Evolutionary conservation across 495 filamentous ascomycete species (phyloP).

Genomic region (Penicillium paxilli): DNA sequence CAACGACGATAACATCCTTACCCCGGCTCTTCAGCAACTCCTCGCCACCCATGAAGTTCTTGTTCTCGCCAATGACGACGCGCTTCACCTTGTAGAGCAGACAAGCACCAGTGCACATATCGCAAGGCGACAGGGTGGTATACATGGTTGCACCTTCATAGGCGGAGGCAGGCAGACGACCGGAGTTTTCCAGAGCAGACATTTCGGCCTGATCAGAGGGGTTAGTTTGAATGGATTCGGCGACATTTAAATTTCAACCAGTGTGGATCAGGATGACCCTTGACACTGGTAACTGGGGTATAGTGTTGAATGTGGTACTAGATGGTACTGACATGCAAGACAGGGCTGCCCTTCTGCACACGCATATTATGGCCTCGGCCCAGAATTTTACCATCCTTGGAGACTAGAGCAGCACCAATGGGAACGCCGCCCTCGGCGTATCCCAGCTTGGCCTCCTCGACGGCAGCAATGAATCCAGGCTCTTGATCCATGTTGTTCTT

Average conservation of each 20-base stretch:
- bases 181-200: constrained; percentile 74
- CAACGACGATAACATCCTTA: constrained; percentile 72
- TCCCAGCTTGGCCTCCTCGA: constrained; percentile 73
- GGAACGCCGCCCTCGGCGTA: constrained; percentile 77
- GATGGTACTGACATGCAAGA: constrained; percentile 64
- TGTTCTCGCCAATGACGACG: constrained; percentile 84
- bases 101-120: constrained; percentile 87
- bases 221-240: not conserved
- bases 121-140: constrained; percentile 83
- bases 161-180: constrained; percentile 67
- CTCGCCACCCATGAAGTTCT: constrained; percentile 76
- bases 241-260: not conserved
- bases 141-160: constrained; percentile 82
- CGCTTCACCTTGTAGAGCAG: constrained; percentile 77
- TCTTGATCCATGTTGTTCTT: not conserved
- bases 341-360: constrained; percentile 72
- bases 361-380: constrained; percentile 84
- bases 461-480: constrained; percentile 57
- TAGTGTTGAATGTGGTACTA: too few species aligned
- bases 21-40: constrained; percentile 68
- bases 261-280: not conserved
- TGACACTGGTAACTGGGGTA: too few species aligned
- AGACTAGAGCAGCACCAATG: constrained; percentile 76
- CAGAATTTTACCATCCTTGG: constrained; percentile 68
- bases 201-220: constrained; percentile 69